A percentile compares a stretch with the other conserved stretches of the same genome.
These are phyloP conservation scores for Leucosporidium yakuticum DNA, from an alignment of 768 basidiomycete species.

Conservation along the genomic window DNA sequence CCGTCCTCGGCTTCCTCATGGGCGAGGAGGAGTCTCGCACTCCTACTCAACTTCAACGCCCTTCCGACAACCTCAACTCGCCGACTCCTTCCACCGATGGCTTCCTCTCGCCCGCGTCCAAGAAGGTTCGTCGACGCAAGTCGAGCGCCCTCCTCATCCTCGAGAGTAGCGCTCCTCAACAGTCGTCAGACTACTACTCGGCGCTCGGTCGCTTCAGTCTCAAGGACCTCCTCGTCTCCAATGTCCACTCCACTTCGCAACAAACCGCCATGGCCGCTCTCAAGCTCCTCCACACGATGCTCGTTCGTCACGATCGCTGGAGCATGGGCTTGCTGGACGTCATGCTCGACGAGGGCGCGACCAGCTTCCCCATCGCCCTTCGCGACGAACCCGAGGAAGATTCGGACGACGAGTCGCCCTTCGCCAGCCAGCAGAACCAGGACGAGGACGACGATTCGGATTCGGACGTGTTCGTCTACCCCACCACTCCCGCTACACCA, in stretches of 20 bases:
- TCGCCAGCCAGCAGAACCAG: constrained; percentile 45
- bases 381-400: constrained; percentile 33
- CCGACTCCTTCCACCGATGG: background rate
- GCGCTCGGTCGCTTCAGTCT: constrained; percentile 83
- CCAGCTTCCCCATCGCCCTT: constrained; percentile 61
- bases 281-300: constrained; percentile 70
- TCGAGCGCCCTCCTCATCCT: constrained; percentile 88
- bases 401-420: constrained; percentile 52
- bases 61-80: constrained; percentile 3
- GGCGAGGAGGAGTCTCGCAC: constrained; percentile 64
- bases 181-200: constrained; percentile 55
- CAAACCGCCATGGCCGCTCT: constrained; percentile 68
- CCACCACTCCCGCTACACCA: background rate
- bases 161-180: constrained; percentile 65
- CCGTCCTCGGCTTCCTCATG: constrained; percentile 70
- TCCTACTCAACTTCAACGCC: background rate
- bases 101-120: background rate
- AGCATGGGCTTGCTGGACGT: constrained; percentile 64
- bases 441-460: constrained; percentile 16
- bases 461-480: constrained; percentile 32
- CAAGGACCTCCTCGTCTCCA: constrained; percentile 77
- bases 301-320: constrained; percentile 61
- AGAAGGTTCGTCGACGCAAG: constrained; percentile 53
- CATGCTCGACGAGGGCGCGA: constrained; percentile 64
- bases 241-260: constrained; percentile 62